Conservation (phyloP, 768 basidiomycete species). For the Leccinum arenicola region DNA sequence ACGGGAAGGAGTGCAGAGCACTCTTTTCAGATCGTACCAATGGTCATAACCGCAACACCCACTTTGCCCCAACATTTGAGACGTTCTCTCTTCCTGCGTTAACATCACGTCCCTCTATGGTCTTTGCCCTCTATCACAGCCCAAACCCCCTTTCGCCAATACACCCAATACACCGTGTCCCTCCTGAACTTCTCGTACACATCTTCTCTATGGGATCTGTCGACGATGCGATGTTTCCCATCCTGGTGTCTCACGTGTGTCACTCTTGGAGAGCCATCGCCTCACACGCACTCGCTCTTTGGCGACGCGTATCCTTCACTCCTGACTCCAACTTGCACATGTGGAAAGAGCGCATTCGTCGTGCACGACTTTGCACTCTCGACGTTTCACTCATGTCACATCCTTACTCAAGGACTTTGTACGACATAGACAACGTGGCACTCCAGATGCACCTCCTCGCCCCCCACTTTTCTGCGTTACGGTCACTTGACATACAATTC, state of each 20-base stretch:
- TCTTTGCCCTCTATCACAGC: constrained; percentile 24
- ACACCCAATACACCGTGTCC: constrained; percentile 58
- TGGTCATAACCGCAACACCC: constrained; percentile 10
- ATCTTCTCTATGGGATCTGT: constrained; percentile 62
- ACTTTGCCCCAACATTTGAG: constrained; percentile 15
- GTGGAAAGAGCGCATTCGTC: constrained; percentile 62
- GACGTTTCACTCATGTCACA: constrained; percentile 55
- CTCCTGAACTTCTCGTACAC: constrained; percentile 60
- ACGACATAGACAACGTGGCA: constrained; percentile 45
- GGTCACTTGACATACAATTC: constrained; percentile 61
- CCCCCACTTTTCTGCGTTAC: constrained; percentile 51
- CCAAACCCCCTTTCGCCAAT: constrained; percentile 24
- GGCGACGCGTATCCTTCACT: constrained; percentile 57
- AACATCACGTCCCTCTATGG: constrained; percentile 28
- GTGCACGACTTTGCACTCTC: constrained; percentile 58
- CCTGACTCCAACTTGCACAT: constrained; percentile 43
- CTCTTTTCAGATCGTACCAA: constrained; percentile 24
- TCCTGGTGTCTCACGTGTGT: constrained; percentile 69
- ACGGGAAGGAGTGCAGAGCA: constrained; percentile 21
- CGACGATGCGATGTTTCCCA: constrained; percentile 53
- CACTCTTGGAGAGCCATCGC: constrained; percentile 60
- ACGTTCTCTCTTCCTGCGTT: constrained; percentile 13
- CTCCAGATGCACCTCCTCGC: constrained; percentile 57
- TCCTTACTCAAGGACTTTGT: constrained; percentile 13
- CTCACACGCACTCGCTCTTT: constrained; percentile 58